phyloP scores from a whole-genome alignment of 169 alveolate species.

The Plasmodium gaboni region DNA sequence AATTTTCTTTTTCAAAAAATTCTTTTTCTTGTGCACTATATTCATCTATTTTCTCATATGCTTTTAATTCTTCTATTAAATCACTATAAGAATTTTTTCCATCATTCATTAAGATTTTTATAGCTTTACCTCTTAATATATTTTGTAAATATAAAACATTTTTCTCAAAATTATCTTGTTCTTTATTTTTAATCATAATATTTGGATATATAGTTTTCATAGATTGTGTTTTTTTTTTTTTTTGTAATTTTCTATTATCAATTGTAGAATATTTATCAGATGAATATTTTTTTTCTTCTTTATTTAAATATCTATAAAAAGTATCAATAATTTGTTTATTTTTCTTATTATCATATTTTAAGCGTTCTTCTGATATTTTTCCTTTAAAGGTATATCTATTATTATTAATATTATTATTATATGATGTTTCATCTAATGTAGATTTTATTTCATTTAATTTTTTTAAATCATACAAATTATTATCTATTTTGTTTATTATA shows the following conservation, averaged over 20 bases:
- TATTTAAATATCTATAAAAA: constrained; percentile 65
- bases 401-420: background rate
- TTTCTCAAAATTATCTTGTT: constrained; percentile 63
- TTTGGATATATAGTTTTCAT: constrained; percentile 45
- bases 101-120: constrained; percentile 70
- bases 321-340: constrained; percentile 68
- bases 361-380: constrained; percentile 19
- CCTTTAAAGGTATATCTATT: background rate
- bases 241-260: constrained; percentile 22
- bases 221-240: constrained; percentile 40
- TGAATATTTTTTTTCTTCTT: constrained; percentile 42
- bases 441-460: constrained; percentile 17
- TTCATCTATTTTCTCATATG: constrained; percentile 70
- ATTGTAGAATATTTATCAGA: constrained; percentile 37
- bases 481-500: constrained; percentile 61
- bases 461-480: constrained; percentile 18
- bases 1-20: constrained; percentile 41
- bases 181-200: constrained; percentile 17
- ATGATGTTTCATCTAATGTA: constrained; percentile 19
- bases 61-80: constrained; percentile 71
- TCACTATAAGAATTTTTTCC: constrained; percentile 69
- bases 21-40: constrained; percentile 58
- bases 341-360: constrained; percentile 68
- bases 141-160: constrained; percentile 64
- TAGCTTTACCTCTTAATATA: constrained; percentile 70